A percentile compares a stretch with the other conserved stretches of the same genome.
Evolutionary conservation across 805 yeast genomes (phyloP).

Genomic region (Kazachstania taianensis): DNA sequence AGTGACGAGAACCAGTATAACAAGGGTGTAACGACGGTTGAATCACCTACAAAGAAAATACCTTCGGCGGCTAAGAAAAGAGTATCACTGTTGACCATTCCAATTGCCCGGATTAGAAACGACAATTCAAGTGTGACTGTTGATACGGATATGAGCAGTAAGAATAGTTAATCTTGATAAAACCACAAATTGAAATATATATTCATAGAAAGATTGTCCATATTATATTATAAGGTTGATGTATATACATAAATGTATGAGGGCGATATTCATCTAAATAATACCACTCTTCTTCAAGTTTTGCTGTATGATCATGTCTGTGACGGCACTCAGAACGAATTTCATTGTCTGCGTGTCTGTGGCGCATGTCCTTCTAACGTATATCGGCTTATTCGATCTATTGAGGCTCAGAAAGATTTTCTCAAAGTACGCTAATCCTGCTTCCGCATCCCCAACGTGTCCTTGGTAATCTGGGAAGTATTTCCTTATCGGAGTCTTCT

Average conservation of each 20-base stretch:
- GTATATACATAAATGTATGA: background rate
- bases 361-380: constrained; percentile 90
- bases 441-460: constrained; percentile 49
- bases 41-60: constrained; percentile 6
- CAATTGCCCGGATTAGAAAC: constrained; percentile 22
- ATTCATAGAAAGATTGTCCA: background rate
- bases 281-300: constrained; percentile 73
- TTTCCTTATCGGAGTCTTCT: constrained; percentile 50
- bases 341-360: constrained; percentile 85
- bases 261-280: constrained; percentile 29
- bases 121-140: constrained; percentile 2
- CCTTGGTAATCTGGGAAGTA: constrained; percentile 77
- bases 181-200: background rate
- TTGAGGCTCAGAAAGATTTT: constrained; percentile 54
- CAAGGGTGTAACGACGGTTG: background rate
- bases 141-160: background rate
- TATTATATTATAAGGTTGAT: background rate
- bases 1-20: constrained; percentile 5
- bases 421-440: constrained; percentile 65
- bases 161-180: too few relatives aligned
- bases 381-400: constrained; percentile 58
- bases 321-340: constrained; percentile 84
- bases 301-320: constrained; percentile 81
- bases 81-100: constrained; percentile 22
- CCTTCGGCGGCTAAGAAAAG: constrained; percentile 9